Percentiles rank a stretch among this genome's conserved stretches.
These are phyloP conservation scores for Axilococcus clingmanii DNA, from an alignment of 139 green algal genomes.

Conservation along the genomic window DNA sequence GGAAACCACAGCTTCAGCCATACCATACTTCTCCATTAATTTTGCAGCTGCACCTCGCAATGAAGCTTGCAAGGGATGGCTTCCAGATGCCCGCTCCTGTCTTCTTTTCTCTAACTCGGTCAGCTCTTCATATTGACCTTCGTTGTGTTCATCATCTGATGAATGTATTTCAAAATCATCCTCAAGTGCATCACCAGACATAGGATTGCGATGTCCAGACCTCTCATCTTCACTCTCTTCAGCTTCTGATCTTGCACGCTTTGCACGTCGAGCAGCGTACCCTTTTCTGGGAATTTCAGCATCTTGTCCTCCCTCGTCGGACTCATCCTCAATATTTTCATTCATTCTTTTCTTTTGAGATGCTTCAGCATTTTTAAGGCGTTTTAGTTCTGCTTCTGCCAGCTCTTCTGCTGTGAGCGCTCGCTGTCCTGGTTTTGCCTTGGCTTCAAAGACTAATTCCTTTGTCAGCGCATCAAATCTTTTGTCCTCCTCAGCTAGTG, in stretches of 20 bases:
- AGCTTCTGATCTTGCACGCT: constrained; percentile 7
- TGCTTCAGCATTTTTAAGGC: constrained; percentile 63
- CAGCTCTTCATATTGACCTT: constrained; percentile 15
- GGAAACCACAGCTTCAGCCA: not conserved
- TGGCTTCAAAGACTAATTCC: constrained; percentile 64
- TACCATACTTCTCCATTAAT: constrained; percentile 34
- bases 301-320: constrained; percentile 5
- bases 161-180: constrained; percentile 29
- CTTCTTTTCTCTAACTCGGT: constrained; percentile 44
- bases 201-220: constrained; percentile 9
- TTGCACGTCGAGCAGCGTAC: constrained; percentile 24
- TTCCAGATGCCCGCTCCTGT: constrained; percentile 42
- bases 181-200: constrained; percentile 11
- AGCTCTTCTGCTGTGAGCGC: constrained; percentile 61
- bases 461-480: constrained; percentile 56
- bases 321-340: constrained; percentile 9
- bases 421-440: constrained; percentile 46
- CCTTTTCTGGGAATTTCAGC: constrained; percentile 15
- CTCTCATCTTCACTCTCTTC: not conserved
- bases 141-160: constrained; percentile 32
- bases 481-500: constrained; percentile 30
- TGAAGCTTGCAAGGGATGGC: constrained; percentile 56
- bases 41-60: constrained; percentile 28
- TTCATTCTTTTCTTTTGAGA: constrained; percentile 57
- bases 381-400: constrained; percentile 39